phyloP scores from a whole-genome alignment of 2,329 filamentous ascomycete genomes.

The Plenodomus lindquistii region DNA sequence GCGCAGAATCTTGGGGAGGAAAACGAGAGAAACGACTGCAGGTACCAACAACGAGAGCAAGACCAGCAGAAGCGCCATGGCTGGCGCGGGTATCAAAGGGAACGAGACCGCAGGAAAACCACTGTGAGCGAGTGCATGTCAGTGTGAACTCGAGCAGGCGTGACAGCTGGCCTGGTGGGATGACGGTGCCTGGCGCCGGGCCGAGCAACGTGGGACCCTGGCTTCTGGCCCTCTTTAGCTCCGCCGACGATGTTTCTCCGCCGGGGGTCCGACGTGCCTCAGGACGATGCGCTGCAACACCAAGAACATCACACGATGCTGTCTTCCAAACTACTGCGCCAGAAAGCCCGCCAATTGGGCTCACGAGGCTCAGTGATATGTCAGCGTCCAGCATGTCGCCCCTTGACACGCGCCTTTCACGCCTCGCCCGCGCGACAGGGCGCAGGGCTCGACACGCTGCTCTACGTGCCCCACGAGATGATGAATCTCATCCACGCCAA shows the following conservation, averaged over 20 bases:
- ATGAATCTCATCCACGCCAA: conserved; percentile 58
- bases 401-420: conserved; percentile 53
- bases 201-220: conserved; percentile 20
- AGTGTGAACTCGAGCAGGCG: conserved; percentile 3
- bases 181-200: conserved; percentile 28
- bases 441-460: conserved; percentile 48
- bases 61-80: conserved; percentile 31
- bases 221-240: conserved; percentile 10
- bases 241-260: conserved; percentile 1
- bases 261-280: conserved; percentile 15
- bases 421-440: conserved; percentile 47
- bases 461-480: conserved; percentile 51
- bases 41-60: conserved; percentile 33
- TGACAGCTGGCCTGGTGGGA: conserved; percentile 30
- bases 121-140: background rate
- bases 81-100: conserved; percentile 16
- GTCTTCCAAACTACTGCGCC: conserved; percentile 24
- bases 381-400: conserved; percentile 1
- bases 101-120: conserved; percentile 1
- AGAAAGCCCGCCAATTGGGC: conserved; percentile 31
- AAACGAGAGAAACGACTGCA: conserved; percentile 22
- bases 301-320: conserved; percentile 24
- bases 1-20: conserved; percentile 33
- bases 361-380: conserved; percentile 7
- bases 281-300: conserved; percentile 3